Evolutionary conservation across 2,329 filamentous ascomycete genomes (phyloP), one percentile per base, ranked within the genome.

Genomic region (Penicillium sp.): DNA sequence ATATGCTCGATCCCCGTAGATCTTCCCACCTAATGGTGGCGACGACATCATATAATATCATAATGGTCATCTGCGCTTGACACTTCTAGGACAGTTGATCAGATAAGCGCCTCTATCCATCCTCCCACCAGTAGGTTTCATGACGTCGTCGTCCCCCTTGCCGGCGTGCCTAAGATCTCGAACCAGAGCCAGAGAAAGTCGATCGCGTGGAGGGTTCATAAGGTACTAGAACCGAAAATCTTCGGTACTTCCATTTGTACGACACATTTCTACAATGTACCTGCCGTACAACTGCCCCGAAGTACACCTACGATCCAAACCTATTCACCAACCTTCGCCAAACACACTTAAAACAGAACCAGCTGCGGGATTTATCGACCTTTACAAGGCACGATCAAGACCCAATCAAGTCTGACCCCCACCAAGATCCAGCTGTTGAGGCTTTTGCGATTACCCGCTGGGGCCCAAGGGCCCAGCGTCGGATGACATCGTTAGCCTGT

Each of bases 361-460:
- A 7, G 37, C 35, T 15, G 35, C 4, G 49, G n/a, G 12, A 52
- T 28, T 28, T 39, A 11, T 10, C 12, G 35, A 38, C 20, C 49
- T 6, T 45, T 54, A 61, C 39, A 54, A 55, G 55, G 47, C 14
- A 37, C 45, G 61, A 55, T 22, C 39, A 41, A 17, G 11, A 22
- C 17, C 58, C 51, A 63, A 39, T 39, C 22, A 35, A 34, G 14
- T 48, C 25, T 34, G 25, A 31, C 37, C 49, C 55, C 49, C 34
- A 28, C 49, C 39, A 39, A 48, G 31, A 31, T 31, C 31, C 31
- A 31, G 31, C 31, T 31, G 6, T 42, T 58, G 57, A 67, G 60
- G 55, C 51, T 60, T 59, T 59, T 57, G 35, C 25, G 48, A 55
- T 57, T 57, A 50, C 47, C 60, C 51, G 50, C 50, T 49, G 28